Percentiles rank a stretch among this genome's conserved stretches.
phyloP scores from a whole-genome alignment of 768 basidiomycete species.

The Trametes elegans region DNA sequence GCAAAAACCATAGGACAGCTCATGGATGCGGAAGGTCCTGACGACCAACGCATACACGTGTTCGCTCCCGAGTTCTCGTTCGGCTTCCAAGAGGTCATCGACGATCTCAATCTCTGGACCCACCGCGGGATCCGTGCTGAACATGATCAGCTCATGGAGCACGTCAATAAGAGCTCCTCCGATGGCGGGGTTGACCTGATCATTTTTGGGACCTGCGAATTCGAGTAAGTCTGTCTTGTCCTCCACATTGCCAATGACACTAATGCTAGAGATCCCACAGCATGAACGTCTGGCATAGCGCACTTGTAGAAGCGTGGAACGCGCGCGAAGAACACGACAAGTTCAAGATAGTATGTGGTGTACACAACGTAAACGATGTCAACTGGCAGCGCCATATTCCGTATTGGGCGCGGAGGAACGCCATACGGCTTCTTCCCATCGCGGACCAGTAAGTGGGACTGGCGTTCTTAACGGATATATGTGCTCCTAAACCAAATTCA shows the following conservation, averaged over 20 bases:
- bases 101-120: conserved; percentile 31
- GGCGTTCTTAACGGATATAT: not conserved
- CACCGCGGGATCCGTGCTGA: conserved; percentile 26
- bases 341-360: conserved; percentile 43
- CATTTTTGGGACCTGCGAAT: conserved; percentile 45
- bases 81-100: conserved; percentile 34
- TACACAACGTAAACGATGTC: conserved; percentile 35
- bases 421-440: conserved; percentile 39
- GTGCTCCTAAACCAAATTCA: conserved; percentile 1
- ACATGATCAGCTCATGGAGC: conserved; percentile 29
- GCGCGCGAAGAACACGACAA: conserved; percentile 34
- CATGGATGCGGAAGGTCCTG: conserved; percentile 24
- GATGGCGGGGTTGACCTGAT: conserved; percentile 35
- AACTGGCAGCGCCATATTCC: conserved; percentile 33
- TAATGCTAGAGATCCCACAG: not conserved
- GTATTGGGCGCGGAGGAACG: conserved; percentile 37
- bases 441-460: conserved; percentile 37
- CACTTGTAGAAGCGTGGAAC: conserved; percentile 37
- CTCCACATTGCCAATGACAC: not conserved
- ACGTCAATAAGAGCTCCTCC: conserved; percentile 22
- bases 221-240: conserved; percentile 32
- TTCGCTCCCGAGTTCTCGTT: conserved; percentile 34
- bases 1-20: conserved; percentile 34
- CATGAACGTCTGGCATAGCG: conserved; percentile 27
- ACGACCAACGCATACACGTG: conserved; percentile 26